Conservation (phyloP, 345 rosid species). For the Acer negundo region DNA sequence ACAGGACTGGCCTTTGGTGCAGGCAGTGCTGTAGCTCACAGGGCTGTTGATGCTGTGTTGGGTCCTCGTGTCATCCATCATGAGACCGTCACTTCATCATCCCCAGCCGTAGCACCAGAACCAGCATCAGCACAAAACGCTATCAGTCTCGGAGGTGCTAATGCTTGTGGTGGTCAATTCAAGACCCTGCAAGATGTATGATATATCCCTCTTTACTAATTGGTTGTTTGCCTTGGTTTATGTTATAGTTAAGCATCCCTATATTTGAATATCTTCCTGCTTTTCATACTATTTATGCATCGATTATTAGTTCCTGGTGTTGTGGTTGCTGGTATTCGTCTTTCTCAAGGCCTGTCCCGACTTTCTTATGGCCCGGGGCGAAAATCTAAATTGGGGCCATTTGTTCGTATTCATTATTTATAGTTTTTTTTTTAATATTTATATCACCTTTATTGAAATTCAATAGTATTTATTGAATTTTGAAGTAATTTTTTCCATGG, state of each 20-base stretch:
- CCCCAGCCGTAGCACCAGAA: conserved; percentile 32
- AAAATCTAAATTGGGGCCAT: no score
- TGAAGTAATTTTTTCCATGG: no score
- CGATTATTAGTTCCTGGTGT: background rate
- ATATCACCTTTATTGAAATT: no score
- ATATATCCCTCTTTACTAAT: background rate
- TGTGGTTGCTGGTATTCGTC: background rate
- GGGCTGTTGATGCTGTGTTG: conserved; percentile 47
- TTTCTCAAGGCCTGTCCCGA: no score
- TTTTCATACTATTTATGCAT: background rate
- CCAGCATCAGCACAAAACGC: conserved; percentile 25
- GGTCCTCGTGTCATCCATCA: conserved; percentile 53
- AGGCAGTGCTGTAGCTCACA: conserved; percentile 48
- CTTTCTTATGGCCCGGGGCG: no score
- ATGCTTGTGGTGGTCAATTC: conserved; percentile 44
- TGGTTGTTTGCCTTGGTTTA: background rate
- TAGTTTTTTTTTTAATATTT: no score
- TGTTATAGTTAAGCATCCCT: background rate
- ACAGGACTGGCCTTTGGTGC: conserved; percentile 49
- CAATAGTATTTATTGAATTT: no score
- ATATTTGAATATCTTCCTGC: background rate
- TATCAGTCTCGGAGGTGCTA: conserved; percentile 23
- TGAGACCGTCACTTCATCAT: conserved; percentile 41
- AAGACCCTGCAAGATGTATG: conserved; percentile 51
- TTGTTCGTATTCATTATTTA: no score